phyloP scores from a whole-genome alignment of 164 flowering plant genomes.

The Kingdonia uniflora region DNA sequence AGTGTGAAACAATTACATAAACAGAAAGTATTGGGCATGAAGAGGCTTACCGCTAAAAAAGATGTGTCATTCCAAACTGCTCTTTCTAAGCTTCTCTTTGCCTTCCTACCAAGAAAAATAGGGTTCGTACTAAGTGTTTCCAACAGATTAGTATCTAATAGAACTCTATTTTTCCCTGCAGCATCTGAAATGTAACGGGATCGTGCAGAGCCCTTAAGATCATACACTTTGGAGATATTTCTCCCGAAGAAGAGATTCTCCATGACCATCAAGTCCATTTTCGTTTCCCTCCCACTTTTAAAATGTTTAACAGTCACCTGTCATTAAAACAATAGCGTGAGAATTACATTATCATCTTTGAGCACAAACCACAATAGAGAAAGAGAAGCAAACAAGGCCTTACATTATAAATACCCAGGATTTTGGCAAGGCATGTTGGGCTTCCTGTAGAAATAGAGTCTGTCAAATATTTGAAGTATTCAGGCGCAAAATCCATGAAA shows the following conservation, averaged over 20 bases:
- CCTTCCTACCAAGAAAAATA: conserved; percentile 71
- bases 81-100: conserved; percentile 65
- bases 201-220: conserved; percentile 71
- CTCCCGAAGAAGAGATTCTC: conserved; percentile 70
- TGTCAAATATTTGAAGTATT: conserved; percentile 62
- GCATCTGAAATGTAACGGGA: conserved; percentile 69
- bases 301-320: conserved; percentile 57
- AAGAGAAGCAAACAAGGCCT: neutral
- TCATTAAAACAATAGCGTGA: conserved; percentile 1
- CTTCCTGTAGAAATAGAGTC: conserved; percentile 52
- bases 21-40: neutral
- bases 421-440: conserved; percentile 77
- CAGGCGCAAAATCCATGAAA: conserved; percentile 69
- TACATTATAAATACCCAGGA: conserved; percentile 82
- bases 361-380: neutral
- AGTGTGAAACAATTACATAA: neutral
- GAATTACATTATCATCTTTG: neutral
- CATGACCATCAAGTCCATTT: conserved; percentile 88
- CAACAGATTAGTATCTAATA: conserved; percentile 60
- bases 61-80: conserved; percentile 84
- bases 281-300: conserved; percentile 60
- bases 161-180: conserved; percentile 49
- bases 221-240: conserved; percentile 56
- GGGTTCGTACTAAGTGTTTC: conserved; percentile 64
- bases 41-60: conserved; percentile 57